Base-by-base conservation (phyloP, 495 filamentous ascomycete genomes). In the Penicillium verhagenii region DNA sequence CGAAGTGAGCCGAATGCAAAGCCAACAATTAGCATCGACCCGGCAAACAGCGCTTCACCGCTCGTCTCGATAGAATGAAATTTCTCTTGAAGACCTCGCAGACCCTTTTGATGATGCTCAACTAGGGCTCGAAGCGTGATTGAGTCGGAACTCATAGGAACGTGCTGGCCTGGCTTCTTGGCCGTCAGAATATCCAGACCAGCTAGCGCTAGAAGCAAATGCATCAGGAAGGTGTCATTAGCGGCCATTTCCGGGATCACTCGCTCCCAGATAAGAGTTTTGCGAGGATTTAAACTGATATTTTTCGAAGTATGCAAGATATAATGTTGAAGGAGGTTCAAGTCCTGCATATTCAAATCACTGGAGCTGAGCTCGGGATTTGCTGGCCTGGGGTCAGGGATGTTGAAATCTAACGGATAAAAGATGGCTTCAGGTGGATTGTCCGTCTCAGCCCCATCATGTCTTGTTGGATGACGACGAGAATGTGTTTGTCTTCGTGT, bases 1-100 rank as follows among this genome's bases (percentile, higher is more conserved):
- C 58, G 31, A 3, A 64, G 49, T 7, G 66, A 69, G 16, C 51
- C 66, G 39, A 66, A 66, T 21, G 60, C 60, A 42, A 69, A 66
- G 2, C 18, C 63, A 1, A 59, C 56, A 6, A 69, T 28, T 23
- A 66, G 35, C 31, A 66, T 54, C 6, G 66, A 64, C 6, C 63
- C 66, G 7, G 48, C 47, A 21, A 60, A 44, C 6, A 66, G 33
- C 6, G 13, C 37, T 47, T 66, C 58, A 13, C 48, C 56, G 18
- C 56, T 58, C 21, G 56, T 31, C 4, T 46, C 46, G 10, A 47
- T 25, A 14, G 42, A 23, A 16, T 47, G 28, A 5, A 69, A 44
- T 19, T 42, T 58, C 31, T 62, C 52, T n/a, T 61, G 53, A 6
- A 69, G 47, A 6, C 63, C 63, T 10, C 56, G 40, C 14, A 69